Conservation (phyloP, 371 early-diverging fungal genomes). For the Coemansia sp. region DNA sequence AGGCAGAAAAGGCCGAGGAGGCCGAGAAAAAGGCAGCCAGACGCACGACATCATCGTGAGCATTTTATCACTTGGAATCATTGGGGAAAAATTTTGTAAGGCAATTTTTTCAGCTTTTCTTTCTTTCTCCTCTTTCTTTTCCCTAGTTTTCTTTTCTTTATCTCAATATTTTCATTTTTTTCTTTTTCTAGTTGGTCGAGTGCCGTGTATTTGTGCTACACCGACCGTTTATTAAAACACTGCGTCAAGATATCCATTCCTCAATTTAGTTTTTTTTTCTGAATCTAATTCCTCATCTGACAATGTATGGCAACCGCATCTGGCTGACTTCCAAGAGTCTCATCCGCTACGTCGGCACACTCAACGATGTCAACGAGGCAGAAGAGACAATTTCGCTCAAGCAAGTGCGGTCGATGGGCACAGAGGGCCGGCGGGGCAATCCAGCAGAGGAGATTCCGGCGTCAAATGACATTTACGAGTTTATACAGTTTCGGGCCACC, state of each 20-base stretch:
- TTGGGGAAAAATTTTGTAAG: background rate
- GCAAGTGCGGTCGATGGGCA: slow-evolving; percentile 83
- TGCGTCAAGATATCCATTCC: background rate
- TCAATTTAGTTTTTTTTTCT: background rate
- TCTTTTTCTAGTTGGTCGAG: background rate
- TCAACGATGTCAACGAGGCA: slow-evolving; percentile 83
- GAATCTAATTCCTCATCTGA: slow-evolving; percentile 1
- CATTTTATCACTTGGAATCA: background rate
- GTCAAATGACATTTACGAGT: slow-evolving; percentile 82
- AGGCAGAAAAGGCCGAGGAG: slow-evolving; percentile 91
- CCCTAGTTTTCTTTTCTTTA: slow-evolving; percentile 1
- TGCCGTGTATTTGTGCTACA: background rate
- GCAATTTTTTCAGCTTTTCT: background rate
- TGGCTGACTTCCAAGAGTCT: slow-evolving; percentile 85
- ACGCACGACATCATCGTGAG: slow-evolving; percentile 16
- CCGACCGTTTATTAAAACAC: background rate
- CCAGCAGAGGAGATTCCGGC: slow-evolving; percentile 82
- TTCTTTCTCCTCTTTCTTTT: background rate
- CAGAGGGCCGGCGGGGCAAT: slow-evolving; percentile 79
- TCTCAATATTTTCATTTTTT: background rate
- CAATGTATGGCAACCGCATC: slow-evolving; percentile 53
- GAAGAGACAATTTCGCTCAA: slow-evolving; percentile 89
- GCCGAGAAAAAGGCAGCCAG: slow-evolving; percentile 68
- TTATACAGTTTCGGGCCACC: slow-evolving; percentile 87
- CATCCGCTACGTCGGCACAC: slow-evolving; percentile 89